phyloP scores from a whole-genome alignment of 169 alveolate genomes.

The Cryptosporidium sp. region DNA sequence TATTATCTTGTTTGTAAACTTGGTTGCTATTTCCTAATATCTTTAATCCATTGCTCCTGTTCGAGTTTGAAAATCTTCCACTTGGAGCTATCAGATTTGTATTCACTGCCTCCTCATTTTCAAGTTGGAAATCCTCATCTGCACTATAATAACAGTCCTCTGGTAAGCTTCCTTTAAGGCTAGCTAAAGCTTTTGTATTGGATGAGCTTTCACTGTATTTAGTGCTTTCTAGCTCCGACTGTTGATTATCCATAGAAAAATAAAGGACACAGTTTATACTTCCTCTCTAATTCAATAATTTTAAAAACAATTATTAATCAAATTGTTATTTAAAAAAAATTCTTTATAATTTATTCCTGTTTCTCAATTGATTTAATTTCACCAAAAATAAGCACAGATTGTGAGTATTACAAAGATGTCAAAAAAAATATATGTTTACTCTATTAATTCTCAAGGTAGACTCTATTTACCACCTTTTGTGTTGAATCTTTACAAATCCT shows the following conservation, averaged over 20 bases:
- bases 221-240: slow-evolving; percentile 30
- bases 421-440: background rate
- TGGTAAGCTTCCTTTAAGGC: slow-evolving; percentile 33
- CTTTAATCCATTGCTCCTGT: slow-evolving; percentile 8
- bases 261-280: background rate
- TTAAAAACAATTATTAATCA: background rate
- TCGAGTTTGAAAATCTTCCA: slow-evolving; percentile 44
- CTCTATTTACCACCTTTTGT: background rate
- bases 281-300: slow-evolving; percentile 1
- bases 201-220: slow-evolving; percentile 60
- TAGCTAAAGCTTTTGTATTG: background rate
- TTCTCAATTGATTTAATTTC: slow-evolving; percentile 7
- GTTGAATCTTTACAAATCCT: slow-evolving; percentile 45
- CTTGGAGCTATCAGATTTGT: slow-evolving; percentile 22
- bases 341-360: background rate
- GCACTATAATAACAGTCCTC: slow-evolving; percentile 76
- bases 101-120: slow-evolving; percentile 39
- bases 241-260: slow-evolving; percentile 65
- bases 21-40: slow-evolving; percentile 13
- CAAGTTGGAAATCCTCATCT: slow-evolving; percentile 70
- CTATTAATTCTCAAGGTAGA: slow-evolving; percentile 25
- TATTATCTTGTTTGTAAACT: background rate
- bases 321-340: background rate
- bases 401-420: background rate
- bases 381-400: slow-evolving; percentile 2